Evolutionary conservation across 192 early-diverging fungal genomes (phyloP), one percentile per base, ranked within the genome.

Genomic region (Umbelopsis sp.): DNA sequence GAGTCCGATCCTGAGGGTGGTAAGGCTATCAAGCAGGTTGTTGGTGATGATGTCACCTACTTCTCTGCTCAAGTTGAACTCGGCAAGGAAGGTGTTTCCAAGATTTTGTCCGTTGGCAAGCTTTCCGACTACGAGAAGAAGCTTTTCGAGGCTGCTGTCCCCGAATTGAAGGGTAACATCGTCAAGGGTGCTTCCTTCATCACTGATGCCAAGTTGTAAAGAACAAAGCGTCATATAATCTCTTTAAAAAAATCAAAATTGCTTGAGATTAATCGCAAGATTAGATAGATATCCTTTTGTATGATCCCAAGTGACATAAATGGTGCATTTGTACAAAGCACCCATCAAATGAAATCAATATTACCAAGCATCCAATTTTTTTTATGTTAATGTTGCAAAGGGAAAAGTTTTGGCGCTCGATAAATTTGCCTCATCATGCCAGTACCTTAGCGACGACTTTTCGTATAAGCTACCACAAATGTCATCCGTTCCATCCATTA

Each of bases 81-180:
- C 67, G 93, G 92, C 64, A 79, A 86, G 72, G 78, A 95, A 23
- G 97, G 97, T 75, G 91, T 97, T 72, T 84, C 85, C 75, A 93
- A 94, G 86, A 92, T 99, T 68, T 84, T 93, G 74, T 86, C 87
- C 22, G 73, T 99, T 64, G 93, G 93, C 30, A 72, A 85, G 44
- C 72, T 97, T 66, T 87, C 90, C 46, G 88, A 79, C 68, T 97
- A 92, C 78, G 97, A 99, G 87, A 81, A 95, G 83, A 85, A 91
- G 66, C 86, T 99, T 27, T 84, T 95, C 74, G 76, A 88, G 49
- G 91, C 81, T 37, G 94, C 92, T 72, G 81, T 96, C 53, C 91
- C 93, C 33, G 96, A 99, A 85, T 89, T 99, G 64, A 91, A 91
- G 88, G 87, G 85, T 73, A 99, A 94, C 88, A 95, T 97, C 81